Evolutionary conservation across 345 rosid species (phyloP), one percentile per base, ranked within the genome.

Genomic region (Trapa incisa): DNA sequence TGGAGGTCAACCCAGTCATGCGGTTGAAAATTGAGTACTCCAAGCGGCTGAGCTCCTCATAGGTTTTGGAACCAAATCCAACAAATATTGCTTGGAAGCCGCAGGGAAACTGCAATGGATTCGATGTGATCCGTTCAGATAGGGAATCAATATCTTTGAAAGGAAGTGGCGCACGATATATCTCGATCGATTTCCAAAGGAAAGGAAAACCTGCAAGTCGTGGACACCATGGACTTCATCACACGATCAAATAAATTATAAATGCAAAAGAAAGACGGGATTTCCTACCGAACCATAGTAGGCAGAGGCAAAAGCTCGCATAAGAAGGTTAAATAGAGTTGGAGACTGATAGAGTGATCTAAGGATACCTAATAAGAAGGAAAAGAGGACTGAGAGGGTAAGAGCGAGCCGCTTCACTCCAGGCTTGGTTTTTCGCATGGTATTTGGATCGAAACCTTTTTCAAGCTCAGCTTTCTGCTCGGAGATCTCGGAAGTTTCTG

Each of bases 181-280:
- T 94, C 71, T 91, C 97, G 3, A 89, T 91, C 42, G 99, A 87
- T 75, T 91, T 94, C 91, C 91, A 91, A 41, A 94, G 72, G 63
- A 91, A 78, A 0, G 93, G 91, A 2, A 88, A 73, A 61, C 96
- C 96, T 86, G 80, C 64, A 76, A 66, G 16, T 47, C 47, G 45
- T n/a, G 3, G 15, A 39, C 48, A 4, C 33, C 50, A 16, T 14
- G 47, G 12, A 58, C 5, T 29, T 4, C 5, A 48, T 45, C 5
- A 65, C 15, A 65, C 29, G 37, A 50, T n/a, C 62, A 37, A 29
- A 11, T 47, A 37, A 29, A 11, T 47, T 17, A 16, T 35, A 2
- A 37, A 37, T 9, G n/a, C 42, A 67, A 29, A 13, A n/a, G 63
- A 58, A 58, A 54, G 60, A 54, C 32, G 8, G 32, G 33, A 54